Evolutionary conservation across 805 yeast genomes (phyloP), one percentile per base, ranked within the genome.

Genomic region (Candida palmyrensis): DNA sequence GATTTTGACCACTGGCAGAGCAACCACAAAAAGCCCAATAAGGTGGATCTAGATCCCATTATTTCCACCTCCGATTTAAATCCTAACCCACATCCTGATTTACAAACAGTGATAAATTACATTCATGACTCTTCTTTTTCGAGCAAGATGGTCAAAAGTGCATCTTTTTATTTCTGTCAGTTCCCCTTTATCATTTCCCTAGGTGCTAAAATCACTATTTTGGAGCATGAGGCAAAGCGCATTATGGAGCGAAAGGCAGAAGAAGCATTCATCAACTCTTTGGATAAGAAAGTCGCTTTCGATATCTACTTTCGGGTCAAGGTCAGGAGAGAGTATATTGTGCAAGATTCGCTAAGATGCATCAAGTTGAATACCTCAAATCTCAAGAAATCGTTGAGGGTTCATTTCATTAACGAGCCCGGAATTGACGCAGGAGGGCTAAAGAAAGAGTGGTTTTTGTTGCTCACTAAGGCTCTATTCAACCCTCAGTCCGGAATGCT

Each of bases 401-500:
- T 92, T 6, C 89, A 84, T 46, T 90, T 92, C 53, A 61, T 81
- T 3, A 79, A 79, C 38, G 98, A 90, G 50, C 94, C 89, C 0
- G 98, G 97, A 0, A 74, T 90, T 15, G 98, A 90, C 61, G 97
- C 88, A 1, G 97, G 98, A 2, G 98, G 98, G 0, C 67, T 90
- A 38, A 77, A 82, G 47, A 89, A 88, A 49, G 98, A 90, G 49
- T 90, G 98, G 98, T 89, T 92, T 55, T 64, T 77, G 30, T 57
- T 89, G 25, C 61, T 92, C 25, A 78, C 84, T 1, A 74, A 73
- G 37, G 80, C 81, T 17, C 54, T 90, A 2, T 83, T 89, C 50
- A 73, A 72, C 47, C 82, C 88, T 2, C 62, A 66, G 29, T 73
- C 77, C 20, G 87, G 86, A 0, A 66, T 88, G 54, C 79, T 92